A percentile compares a stretch with the other conserved stretches of the same genome.
phyloP scores from a whole-genome alignment of 2,329 filamentous ascomycete species.

The Penicillium rolfsii region DNA sequence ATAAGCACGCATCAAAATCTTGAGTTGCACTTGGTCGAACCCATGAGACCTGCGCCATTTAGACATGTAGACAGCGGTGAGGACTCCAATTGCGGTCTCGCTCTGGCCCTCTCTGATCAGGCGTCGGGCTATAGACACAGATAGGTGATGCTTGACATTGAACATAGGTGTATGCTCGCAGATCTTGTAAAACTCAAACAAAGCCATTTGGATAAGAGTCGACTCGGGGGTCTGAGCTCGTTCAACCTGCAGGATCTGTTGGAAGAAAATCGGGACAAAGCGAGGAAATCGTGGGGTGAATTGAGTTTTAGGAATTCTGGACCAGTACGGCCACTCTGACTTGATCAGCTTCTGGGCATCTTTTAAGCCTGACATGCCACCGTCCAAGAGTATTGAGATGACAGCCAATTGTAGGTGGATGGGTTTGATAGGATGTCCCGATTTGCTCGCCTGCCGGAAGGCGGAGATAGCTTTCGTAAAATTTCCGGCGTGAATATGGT shows the following conservation, averaged over 20 bases:
- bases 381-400: conserved; percentile 40
- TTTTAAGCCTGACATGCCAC: conserved; percentile 28
- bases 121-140: conserved; percentile 32
- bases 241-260: conserved; percentile 36
- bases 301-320: conserved; percentile 12
- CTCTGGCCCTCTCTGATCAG: conserved; percentile 34
- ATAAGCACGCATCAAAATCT: conserved; percentile 44
- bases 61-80: conserved; percentile 43
- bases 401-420: conserved; percentile 43
- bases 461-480: conserved; percentile 36
- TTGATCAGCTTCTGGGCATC: conserved; percentile 40
- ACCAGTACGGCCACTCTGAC: conserved; percentile 30
- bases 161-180: conserved; percentile 38
- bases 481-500: conserved; percentile 43
- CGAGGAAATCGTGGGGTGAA: conserved; percentile 29
- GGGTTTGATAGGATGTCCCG: conserved; percentile 37
- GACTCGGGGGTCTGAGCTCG: conserved; percentile 22
- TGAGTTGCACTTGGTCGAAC: conserved; percentile 44
- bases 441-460: conserved; percentile 35
- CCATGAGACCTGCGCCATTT: conserved; percentile 37
- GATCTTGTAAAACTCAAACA: conserved; percentile 46
- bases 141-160: conserved; percentile 43
- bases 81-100: conserved; percentile 37
- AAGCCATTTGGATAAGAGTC: conserved; percentile 39
- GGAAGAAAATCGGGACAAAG: conserved; percentile 42